Evolutionary conservation across 768 basidiomycete genomes (phyloP), one percentile per base, ranked within the genome.

Genomic region (Mycena rosella): DNA sequence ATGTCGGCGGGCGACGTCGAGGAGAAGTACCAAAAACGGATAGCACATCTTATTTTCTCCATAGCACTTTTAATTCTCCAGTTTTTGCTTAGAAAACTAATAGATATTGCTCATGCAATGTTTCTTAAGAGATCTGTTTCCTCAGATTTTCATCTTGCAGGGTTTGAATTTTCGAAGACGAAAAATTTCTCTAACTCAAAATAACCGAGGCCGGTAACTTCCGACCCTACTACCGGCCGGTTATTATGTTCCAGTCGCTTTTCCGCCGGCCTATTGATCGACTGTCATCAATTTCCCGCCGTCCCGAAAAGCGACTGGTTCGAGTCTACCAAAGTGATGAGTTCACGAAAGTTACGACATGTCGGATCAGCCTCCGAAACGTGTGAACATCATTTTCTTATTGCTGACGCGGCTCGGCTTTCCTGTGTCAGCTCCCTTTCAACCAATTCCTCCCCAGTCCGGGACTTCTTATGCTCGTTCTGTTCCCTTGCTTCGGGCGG

Each of bases 341-440:
- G n/a, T n/a, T n/a, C n/a, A n/a, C n/a, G n/a, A n/a, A n/a, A n/a
- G n/a, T n/a, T n/a, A n/a, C n/a, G n/a, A n/a, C n/a, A n/a, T n/a
- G n/a, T n/a, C n/a, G n/a, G n/a, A n/a, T n/a, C n/a, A n/a, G n/a
- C n/a, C n/a, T n/a, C n/a, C n/a, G n/a, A n/a, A 52, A 52, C 51
- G 51, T 52, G 51, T 52, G 51, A 52, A 52, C 51, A 52, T 52
- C 51, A 52, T 52, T 52, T 52, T 52, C 29, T 52, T 52, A 52
- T 52, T 52, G 51, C 51, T 20, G 51, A 52, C 51, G 29, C 51
- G 51, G 51, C 51, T 52, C 17, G 30, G 51, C 27, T 30, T 30
- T 52, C 51, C 32, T 30, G 7, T 30, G 17, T 52, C 51, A 52
- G 29, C 27, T 52, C 51, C 51, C 51, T 52, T 52, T 52, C 51